A percentile compares a stretch with the other conserved stretches of the same genome.
Conservation (phyloP, 2,329 filamentous ascomycete species). For the Aspergillus novoparasiticus region DNA sequence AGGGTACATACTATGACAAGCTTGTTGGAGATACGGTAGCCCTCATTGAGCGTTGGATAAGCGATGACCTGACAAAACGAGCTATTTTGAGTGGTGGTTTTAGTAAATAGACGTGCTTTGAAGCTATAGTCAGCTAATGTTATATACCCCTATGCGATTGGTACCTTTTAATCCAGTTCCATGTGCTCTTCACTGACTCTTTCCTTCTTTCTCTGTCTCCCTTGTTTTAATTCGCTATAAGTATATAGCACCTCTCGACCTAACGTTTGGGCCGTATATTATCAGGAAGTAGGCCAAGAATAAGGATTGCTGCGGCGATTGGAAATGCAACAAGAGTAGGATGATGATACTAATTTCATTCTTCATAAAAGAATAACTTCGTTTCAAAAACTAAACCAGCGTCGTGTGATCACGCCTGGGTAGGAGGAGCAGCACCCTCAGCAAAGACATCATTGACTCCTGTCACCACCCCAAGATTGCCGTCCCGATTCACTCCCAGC, state of each 20-base stretch:
- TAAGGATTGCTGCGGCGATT: background rate
- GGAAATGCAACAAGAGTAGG: background rate
- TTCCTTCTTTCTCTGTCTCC: background rate
- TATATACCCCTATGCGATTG: background rate
- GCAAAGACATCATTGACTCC: constrained; percentile 1
- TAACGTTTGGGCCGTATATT: background rate
- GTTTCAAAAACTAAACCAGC: background rate
- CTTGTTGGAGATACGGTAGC: constrained; percentile 67
- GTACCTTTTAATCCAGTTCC: background rate
- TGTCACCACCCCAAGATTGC: background rate
- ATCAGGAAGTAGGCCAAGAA: background rate
- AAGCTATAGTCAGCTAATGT: background rate
- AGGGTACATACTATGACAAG: constrained; percentile 70
- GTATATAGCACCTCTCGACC: too few relatives aligned
- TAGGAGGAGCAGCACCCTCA: background rate
- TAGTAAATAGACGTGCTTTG: background rate
- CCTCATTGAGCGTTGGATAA: background rate
- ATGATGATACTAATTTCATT: background rate
- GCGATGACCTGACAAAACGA: constrained; percentile 3
- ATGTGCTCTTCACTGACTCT: background rate
- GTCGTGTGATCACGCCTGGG: background rate
- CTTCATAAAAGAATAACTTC: background rate
- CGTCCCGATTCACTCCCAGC: background rate
- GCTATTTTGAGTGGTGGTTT: background rate
- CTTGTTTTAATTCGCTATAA: background rate